Conservation (phyloP, 441 rosid genomes). For the Manihot esculenta region DNA sequence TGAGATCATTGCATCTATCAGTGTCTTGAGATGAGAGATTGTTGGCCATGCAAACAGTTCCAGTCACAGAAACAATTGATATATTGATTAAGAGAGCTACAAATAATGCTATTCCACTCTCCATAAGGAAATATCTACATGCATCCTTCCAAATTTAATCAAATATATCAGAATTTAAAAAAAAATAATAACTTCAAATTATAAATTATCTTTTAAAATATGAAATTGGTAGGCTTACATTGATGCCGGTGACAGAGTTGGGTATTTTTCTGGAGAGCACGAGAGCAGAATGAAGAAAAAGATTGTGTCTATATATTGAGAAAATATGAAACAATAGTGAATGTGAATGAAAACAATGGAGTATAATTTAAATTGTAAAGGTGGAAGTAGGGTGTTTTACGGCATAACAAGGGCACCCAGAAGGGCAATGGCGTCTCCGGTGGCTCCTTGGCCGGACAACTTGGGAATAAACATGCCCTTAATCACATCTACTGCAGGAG, state of each 20-base stretch:
- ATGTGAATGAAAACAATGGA: too few species aligned
- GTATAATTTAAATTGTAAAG: too few species aligned
- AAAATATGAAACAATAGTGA: not conserved
- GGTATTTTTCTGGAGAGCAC: slow-evolving; percentile 72
- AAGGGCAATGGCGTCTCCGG: slow-evolving; percentile 62
- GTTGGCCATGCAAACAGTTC: slow-evolving; percentile 37
- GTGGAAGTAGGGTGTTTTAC: slow-evolving; percentile 36
- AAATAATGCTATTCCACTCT: slow-evolving; percentile 61
- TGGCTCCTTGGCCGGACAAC: slow-evolving; percentile 54
- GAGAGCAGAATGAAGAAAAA: slow-evolving; percentile 72
- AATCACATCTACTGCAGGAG: slow-evolving; percentile 50
- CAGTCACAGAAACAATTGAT: slow-evolving; percentile 55
- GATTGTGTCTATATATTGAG: slow-evolving; percentile 55
- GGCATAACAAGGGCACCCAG: slow-evolving; percentile 77
- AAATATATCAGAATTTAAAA: not conserved
- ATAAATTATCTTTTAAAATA: too few species aligned
- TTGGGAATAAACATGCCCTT: slow-evolving; percentile 67
- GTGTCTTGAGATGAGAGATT: slow-evolving; percentile 27
- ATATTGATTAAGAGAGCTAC: slow-evolving; percentile 63
- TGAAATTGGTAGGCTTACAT: slow-evolving; percentile 31
- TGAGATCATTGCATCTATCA: slow-evolving; percentile 44
- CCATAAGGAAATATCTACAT: slow-evolving; percentile 58
- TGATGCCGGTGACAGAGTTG: slow-evolving; percentile 46
- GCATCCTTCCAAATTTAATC: slow-evolving; percentile 39
- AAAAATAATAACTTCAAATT: too few species aligned